Evolutionary conservation across 805 yeast species (phyloP), one percentile per base, ranked within the genome.

Genomic region (Millerozyma acaciae): DNA sequence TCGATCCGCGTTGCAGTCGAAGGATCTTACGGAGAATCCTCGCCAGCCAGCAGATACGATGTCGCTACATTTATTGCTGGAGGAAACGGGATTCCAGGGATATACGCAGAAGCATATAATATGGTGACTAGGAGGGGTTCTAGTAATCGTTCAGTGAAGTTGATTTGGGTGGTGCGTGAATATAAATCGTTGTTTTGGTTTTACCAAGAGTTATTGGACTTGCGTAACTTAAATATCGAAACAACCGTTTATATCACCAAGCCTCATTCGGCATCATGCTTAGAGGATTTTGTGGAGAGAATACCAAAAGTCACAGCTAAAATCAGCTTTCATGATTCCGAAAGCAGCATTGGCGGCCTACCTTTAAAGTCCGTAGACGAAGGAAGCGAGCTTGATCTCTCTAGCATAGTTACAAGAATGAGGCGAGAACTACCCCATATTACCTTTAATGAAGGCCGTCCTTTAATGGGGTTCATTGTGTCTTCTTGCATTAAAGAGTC

Each of bases 161-260:
- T 84, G 29, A 56, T 73, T 20, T 80, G 90, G 93, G 66, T 70
- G 6, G 64, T 80, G 6, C 60, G 78, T 31, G 72, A 75, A 19
- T 60, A 64, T 43, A 57, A 59, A 25, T 69, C 79, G 6, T 49
- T 84, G 5, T 42, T 47, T 12, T 73, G 79, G 77, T 73, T 74
- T 37, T 50, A 54, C 21, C 66, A 65, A 8, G 80, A 76, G 42
- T 45, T 67, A 29, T 40, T 35, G n/a, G 29, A 42, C 10, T 50
- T 68, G 32, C 42, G 48, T 16, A 36, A 38, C 6, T 40, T 54
- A 7, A 48, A 50, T n/a, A 53, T 66, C 17, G 50, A 57, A n/a
- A 48, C 58, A 3, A 51, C 49, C 4, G 42, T 62, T 15, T 55
- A 51, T 39, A 46, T 60, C 5, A 62, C 62, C 44, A 37, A 42